Base-by-base conservation (phyloP, 23 red algal species). In the Cyanidiococcus yangmingshanensis region DNA sequence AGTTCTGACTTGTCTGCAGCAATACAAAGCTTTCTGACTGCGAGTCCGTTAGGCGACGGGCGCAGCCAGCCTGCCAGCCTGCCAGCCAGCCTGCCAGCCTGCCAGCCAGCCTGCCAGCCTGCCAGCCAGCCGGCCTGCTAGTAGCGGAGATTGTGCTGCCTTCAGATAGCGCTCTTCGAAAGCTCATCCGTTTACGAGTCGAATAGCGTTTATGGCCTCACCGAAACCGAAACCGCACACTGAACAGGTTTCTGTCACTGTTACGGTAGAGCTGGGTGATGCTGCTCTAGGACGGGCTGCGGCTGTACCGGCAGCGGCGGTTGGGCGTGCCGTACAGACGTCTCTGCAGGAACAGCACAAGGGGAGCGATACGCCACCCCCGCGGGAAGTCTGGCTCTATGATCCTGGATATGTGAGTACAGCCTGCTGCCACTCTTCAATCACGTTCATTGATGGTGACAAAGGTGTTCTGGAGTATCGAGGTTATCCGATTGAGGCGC, bases 401-500 rank as follows among this genome's bases (percentile, higher is more conserved):
- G 93, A 97, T 67, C 93, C 93, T 21, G 93, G 93, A 16, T 89
- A 86, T 77, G 87, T 86, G 40, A 86, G 86, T 76, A 97, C 93
- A 1, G 83, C 82, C 2, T 79, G 85, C 37, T 91, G 76, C 37
- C 36, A 59, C 3, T 86, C 81, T 0, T 40, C 84, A 25, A 90
- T 97, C 36, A 97, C 93, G 36, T 89, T 68, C 58, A 85, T 91
- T 68, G 87, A 97, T 37, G 93, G 93, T n/a, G 45, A 50, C 0
- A 57, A 71, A 0, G 86, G 88, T 18, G 58, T 91, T 33, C 71
- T 97, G 18, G 41, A 84, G 15, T 87, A 97, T 71, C 87, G 93
- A 2, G 93, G 93, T 24, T 97, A 90, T 40, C 87, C 87, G 2
- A 91, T 97, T 39, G 84, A 90, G 41, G 33, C 79, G 78, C 79